A percentile compares a stretch with the other conserved stretches of the same genome.
Evolutionary conservation across 306 rosid genomes (phyloP).

Genomic region (Citrullus mucosospermus): DNA sequence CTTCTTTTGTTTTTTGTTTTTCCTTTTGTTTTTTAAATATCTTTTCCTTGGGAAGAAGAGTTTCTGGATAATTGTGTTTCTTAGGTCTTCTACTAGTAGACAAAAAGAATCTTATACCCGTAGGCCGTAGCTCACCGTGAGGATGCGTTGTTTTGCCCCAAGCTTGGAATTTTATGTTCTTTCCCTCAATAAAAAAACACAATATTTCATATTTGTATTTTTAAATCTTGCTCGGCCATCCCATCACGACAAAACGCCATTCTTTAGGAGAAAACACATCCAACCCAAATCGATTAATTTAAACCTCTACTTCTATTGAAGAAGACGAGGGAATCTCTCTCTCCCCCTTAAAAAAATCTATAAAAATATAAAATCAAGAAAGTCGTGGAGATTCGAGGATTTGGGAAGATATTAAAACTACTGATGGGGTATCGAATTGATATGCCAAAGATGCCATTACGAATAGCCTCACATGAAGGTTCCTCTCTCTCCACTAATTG

Average conservation of each 20-base stretch:
- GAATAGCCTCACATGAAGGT: constrained; percentile 11
- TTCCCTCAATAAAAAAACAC: background rate
- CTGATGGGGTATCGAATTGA: constrained; percentile 27
- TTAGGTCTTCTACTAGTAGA: constrained; percentile 8
- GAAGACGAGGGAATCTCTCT: constrained; percentile 15
- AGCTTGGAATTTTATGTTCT: background rate
- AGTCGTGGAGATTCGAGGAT: constrained; percentile 19
- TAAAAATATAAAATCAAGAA: background rate
- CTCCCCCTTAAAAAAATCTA: background rate
- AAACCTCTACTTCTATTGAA: constrained; percentile 2
- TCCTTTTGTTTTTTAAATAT: background rate
- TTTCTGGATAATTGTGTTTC: constrained; percentile 18
- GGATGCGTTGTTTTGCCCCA: constrained; percentile 4
- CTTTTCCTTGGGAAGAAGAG: background rate
- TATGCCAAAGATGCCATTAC: constrained; percentile 14
- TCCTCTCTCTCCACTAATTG: background rate
- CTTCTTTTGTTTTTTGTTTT: background rate
- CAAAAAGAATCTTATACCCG: constrained; percentile 17
- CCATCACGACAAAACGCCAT: constrained; percentile 25
- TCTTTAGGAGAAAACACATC: constrained; percentile 24
- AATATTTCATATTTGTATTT: background rate
- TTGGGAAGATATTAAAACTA: constrained; percentile 12
- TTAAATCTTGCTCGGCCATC: constrained; percentile 1
- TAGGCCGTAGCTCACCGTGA: background rate
- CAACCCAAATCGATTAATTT: background rate